A percentile compares a stretch with the other conserved stretches of the same genome.
phyloP scores from a whole-genome alignment of 805 yeast species.

The Myxozyma vanderwaltii region DNA sequence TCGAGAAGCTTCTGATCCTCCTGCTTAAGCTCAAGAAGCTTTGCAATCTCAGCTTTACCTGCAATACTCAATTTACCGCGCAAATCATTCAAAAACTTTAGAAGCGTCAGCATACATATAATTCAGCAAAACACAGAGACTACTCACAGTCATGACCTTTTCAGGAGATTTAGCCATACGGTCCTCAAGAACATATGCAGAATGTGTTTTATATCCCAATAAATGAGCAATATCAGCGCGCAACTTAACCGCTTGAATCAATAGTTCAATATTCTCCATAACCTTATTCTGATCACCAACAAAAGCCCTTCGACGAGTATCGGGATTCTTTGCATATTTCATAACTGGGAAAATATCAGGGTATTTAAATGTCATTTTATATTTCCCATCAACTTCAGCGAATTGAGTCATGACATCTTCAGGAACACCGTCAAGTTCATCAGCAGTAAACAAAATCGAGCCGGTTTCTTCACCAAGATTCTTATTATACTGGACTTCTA shows the following conservation, averaged over 20 bases:
- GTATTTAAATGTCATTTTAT: slow-evolving; percentile 76
- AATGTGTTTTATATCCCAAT: slow-evolving; percentile 68
- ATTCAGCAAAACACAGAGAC: not conserved
- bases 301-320: slow-evolving; percentile 67
- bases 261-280: slow-evolving; percentile 62
- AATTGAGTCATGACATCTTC: slow-evolving; percentile 61
- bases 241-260: slow-evolving; percentile 60
- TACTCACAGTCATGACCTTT: slow-evolving; percentile 48
- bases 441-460: slow-evolving; percentile 57
- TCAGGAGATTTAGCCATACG: slow-evolving; percentile 76
- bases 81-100: slow-evolving; percentile 62
- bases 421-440: slow-evolving; percentile 76
- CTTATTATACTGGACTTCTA: slow-evolving; percentile 60
- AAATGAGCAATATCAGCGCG: slow-evolving; percentile 64
- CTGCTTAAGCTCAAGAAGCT: slow-evolving; percentile 56
- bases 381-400: slow-evolving; percentile 51
- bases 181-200: slow-evolving; percentile 71
- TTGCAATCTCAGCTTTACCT: slow-evolving; percentile 57
- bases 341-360: slow-evolving; percentile 78
- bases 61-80: slow-evolving; percentile 58
- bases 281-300: slow-evolving; percentile 69
- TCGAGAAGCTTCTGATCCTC: slow-evolving; percentile 53
- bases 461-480: slow-evolving; percentile 54
- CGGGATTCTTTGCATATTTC: slow-evolving; percentile 64
- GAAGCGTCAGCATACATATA: not conserved